Base-by-base conservation (phyloP, 2,329 filamentous ascomycete species). In the Periconia macrospinosa region DNA sequence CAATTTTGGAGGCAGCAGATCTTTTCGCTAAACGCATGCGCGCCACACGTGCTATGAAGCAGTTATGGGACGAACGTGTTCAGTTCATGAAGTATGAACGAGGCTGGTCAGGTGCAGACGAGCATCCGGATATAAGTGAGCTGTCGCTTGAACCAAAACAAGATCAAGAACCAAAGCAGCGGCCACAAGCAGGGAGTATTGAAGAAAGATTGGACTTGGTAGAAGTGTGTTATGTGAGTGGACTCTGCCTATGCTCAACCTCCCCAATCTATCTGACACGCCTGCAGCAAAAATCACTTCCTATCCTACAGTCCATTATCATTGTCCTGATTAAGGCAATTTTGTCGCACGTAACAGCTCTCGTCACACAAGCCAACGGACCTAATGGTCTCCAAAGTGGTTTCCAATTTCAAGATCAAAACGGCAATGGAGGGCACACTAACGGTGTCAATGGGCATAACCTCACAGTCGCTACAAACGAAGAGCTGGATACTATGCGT, bases 31-130 rank as follows among this genome's bases (percentile, higher is more conserved):
- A 85, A 54, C 85, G 94, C 48, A 94, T 97, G 72, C 85, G 93
- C 61, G 96, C 96, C 83, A 96, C 92, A 0, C 83, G 94, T 56
- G 91, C 91, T 6, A 93, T 95, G 76, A 86, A 91, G 51, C 94
- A 99, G 75, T 79, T 99, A 14, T 99, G 94, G 93, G 89, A 96
- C 61, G 92, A 96, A 70, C 85, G 94, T 45, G 92, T 97, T 65
- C 85, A 85, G 27, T 99, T 95, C 62, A 87, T 97, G 77, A 93
- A 90, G 67, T 95, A 90, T 61, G 93, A 97, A 65, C 84, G 94
- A 50, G 94, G 94, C 10, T 99, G 92, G 91, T 86, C 89, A 54
- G 79, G 80, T 9, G 68, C 71, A 8, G 72, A 78, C 47, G 74
- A 79, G 10, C 74, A 79, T 48, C 72, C 76, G n/a, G 67, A 72